Conservation (phyloP, 495 filamentous ascomycete species). For the Hyaloscypha bicolor region DNA sequence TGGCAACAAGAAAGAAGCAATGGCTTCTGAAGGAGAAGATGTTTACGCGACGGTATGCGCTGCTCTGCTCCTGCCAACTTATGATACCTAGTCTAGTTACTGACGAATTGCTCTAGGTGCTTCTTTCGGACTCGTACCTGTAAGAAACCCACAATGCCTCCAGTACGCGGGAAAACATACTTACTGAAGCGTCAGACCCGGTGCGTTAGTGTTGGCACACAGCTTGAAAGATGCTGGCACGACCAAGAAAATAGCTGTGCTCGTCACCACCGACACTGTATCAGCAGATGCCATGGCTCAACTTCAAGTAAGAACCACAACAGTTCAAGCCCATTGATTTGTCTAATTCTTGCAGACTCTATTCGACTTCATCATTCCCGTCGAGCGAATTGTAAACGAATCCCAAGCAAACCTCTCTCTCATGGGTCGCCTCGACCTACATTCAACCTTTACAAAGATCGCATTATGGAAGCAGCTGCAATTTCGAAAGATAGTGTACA, state of each 20-base stretch:
- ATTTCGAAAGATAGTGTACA: conserved; percentile 86
- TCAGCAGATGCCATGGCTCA: conserved; percentile 71
- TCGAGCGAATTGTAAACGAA: conserved; percentile 73
- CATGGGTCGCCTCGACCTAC: conserved; percentile 88
- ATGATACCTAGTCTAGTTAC: background rate
- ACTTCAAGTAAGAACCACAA: conserved; percentile 64
- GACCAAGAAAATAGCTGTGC: conserved; percentile 78
- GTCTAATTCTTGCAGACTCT: conserved; percentile 57
- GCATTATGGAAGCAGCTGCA: conserved; percentile 90
- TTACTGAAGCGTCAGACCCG: conserved; percentile 30
- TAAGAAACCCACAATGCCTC: background rate
- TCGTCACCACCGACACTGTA: conserved; percentile 78
- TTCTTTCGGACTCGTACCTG: conserved; percentile 17
- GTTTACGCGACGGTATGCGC: conserved; percentile 55
- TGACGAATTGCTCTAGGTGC: conserved; percentile 60
- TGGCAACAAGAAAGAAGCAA: conserved; percentile 25
- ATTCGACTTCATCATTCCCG: conserved; percentile 88
- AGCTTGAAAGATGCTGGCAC: conserved; percentile 92
- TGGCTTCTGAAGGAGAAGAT: conserved; percentile 50
- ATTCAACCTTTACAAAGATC: conserved; percentile 95
- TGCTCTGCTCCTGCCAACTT: background rate
- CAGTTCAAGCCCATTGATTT: conserved; percentile 24
- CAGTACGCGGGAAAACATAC: background rate
- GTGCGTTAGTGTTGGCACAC: conserved; percentile 91
- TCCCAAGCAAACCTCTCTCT: conserved; percentile 82